A percentile compares a stretch with the other conserved stretches of the same genome.
Evolutionary conservation across 2,329 filamentous ascomycete genomes (phyloP).

Genomic region (Stagonosporopsis chrysanthemi): DNA sequence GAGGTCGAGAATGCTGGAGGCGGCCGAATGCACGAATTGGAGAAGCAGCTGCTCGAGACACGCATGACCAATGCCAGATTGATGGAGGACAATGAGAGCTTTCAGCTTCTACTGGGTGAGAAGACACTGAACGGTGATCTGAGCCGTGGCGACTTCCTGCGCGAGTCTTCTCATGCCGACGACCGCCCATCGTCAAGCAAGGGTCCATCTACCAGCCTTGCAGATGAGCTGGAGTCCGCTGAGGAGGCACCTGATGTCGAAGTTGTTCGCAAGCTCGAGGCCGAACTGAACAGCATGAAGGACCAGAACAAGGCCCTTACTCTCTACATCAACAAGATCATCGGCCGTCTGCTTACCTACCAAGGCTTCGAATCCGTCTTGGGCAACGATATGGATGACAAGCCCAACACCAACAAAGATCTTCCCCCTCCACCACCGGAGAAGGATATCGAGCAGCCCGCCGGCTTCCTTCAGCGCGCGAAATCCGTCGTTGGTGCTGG

Average conservation of each 20-base stretch:
- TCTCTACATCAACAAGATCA: conserved; percentile 98
- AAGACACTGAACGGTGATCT: conserved; percentile 96
- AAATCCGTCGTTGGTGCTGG: conserved; percentile 63
- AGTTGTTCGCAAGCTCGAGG: conserved; percentile 71
- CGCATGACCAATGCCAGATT: conserved; percentile 94
- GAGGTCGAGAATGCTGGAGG: conserved; percentile 94
- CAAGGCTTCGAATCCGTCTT: conserved; percentile 95
- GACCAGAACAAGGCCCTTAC: conserved; percentile 98
- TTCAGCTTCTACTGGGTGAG: conserved; percentile 91
- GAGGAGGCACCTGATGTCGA: conserved; percentile 59
- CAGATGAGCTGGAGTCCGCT: conserved; percentile 82
- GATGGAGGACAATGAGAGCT: conserved; percentile 99
- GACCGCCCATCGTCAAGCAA: conserved; percentile 45
- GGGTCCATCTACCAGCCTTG: conserved; percentile 55
- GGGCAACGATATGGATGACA: conserved; percentile 70
- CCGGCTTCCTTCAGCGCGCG: conserved; percentile 64
- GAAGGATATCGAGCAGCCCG: conserved; percentile 57
- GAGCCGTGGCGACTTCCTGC: conserved; percentile 80
- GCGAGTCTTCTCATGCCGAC: conserved; percentile 49
- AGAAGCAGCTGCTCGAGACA: conserved; percentile 86
- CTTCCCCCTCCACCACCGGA: conserved; percentile 68
- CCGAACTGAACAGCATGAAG: conserved; percentile 79
- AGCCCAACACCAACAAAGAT: conserved; percentile 77
- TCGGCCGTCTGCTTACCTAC: conserved; percentile 91
- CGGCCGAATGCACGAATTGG: conserved; percentile 86